Evolutionary conservation across 371 early-diverging fungal genomes (phyloP).

Genomic region (Apophysomyces sp.): DNA sequence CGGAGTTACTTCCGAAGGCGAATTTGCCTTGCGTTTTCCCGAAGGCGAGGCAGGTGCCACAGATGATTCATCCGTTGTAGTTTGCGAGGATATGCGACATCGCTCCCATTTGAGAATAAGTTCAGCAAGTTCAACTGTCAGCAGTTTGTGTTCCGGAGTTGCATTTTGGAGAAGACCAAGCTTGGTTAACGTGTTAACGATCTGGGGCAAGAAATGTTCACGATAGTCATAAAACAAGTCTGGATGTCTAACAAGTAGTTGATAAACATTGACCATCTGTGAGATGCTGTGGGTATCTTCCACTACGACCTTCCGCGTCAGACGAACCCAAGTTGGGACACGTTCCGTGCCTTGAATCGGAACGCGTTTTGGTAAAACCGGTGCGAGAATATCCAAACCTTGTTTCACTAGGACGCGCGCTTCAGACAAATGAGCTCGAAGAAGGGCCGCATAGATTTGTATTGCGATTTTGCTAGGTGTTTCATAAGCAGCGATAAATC

Average conservation of each 20-base stretch:
- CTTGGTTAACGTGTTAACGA: slow-evolving; percentile 81
- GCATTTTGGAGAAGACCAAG: slow-evolving; percentile 85
- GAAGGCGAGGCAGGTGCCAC: slow-evolving; percentile 14
- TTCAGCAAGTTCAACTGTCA: slow-evolving; percentile 91
- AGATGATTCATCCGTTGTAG: slow-evolving; percentile 13
- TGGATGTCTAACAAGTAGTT: slow-evolving; percentile 85
- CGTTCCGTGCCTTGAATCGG: slow-evolving; percentile 44
- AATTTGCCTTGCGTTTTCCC: slow-evolving; percentile 13
- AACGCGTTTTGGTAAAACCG: slow-evolving; percentile 83
- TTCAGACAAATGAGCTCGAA: slow-evolving; percentile 88
- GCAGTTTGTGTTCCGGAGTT: slow-evolving; percentile 80
- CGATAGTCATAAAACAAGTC: slow-evolving; percentile 88
- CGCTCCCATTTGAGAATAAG: slow-evolving; percentile 90
- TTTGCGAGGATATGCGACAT: slow-evolving; percentile 41
- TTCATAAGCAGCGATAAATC: slow-evolving; percentile 90
- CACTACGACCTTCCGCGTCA: slow-evolving; percentile 83
- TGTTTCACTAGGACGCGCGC: slow-evolving; percentile 84
- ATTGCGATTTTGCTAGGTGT: slow-evolving; percentile 91
- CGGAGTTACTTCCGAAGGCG: slow-evolving; percentile 13
- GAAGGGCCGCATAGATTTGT: slow-evolving; percentile 87
- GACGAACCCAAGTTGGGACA: slow-evolving; percentile 88
- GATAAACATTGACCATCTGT: slow-evolving; percentile 88
- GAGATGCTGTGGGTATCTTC: slow-evolving; percentile 90
- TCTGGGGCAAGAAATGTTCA: slow-evolving; percentile 87
- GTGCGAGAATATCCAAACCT: slow-evolving; percentile 91